phyloP scores from a whole-genome alignment of 1,284 basidiomycete species.

The Ustilago nuda region DNA sequence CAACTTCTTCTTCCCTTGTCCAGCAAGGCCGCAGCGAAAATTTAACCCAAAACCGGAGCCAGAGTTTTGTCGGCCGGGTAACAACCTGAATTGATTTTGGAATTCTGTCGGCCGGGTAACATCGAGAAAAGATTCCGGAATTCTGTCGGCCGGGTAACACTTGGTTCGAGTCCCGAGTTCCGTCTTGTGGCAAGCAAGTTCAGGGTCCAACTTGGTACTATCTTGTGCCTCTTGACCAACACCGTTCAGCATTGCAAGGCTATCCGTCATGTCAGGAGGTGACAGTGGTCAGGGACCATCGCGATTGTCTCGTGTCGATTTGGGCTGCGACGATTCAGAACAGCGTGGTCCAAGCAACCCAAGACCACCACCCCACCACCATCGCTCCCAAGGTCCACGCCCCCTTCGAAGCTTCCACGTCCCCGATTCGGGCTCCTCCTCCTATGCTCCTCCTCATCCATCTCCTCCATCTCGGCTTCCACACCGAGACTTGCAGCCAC shows the following conservation, averaged over 20 bases:
- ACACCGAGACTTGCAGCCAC: background rate
- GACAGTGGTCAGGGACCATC: constrained; percentile 10
- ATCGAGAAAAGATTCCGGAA: no score
- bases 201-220: background rate
- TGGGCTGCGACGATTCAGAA: constrained; percentile 28
- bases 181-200: background rate
- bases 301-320: constrained; percentile 20
- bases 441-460: background rate
- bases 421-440: background rate
- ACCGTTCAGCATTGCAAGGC: background rate
- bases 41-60: no score
- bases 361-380: constrained; percentile 9
- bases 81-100: no score
- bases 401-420: background rate
- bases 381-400: background rate
- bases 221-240: no score
- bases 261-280: constrained; percentile 5
- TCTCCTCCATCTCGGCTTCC: background rate
- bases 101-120: no score
- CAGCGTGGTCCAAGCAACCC: constrained; percentile 34
- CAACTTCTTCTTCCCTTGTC: background rate
- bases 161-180: background rate
- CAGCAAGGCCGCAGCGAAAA: no score
- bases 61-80: no score
- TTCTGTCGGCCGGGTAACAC: background rate